Evolutionary conservation across 257 asterid genomes (phyloP).

Genomic region (Capsicum chinense): DNA sequence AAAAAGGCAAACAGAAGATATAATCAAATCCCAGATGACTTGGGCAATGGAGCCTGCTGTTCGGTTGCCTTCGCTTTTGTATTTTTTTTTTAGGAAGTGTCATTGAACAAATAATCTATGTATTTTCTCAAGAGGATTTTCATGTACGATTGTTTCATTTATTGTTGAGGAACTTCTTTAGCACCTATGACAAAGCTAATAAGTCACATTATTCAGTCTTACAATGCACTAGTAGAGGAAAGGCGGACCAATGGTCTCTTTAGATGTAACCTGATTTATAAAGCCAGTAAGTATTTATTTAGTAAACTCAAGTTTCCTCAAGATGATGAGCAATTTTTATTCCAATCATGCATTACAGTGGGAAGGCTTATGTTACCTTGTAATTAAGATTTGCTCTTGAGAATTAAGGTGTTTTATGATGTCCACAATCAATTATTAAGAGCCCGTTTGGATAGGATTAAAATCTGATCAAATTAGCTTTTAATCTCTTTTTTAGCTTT

Average conservation of each 20-base stretch:
- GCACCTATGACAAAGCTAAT: slow-evolving; percentile 37
- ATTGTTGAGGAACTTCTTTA: not conserved
- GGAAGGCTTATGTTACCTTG: not conserved
- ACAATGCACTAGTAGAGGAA: slow-evolving; percentile 19
- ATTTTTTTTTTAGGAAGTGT: not conserved
- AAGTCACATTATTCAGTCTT: slow-evolving; percentile 26
- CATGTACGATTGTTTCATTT: slow-evolving; percentile 26
- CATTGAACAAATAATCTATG: not conserved
- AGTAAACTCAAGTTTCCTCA: not conserved
- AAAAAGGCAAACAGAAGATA: slow-evolving; percentile 77
- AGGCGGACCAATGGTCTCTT: not conserved
- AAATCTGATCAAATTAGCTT: too few species aligned
- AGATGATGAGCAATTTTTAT: not conserved
- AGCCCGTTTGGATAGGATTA: too few species aligned
- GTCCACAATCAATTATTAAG: not conserved
- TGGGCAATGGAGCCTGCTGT: not conserved
- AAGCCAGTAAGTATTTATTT: not conserved
- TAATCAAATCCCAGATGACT: slow-evolving; percentile 31
- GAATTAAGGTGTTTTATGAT: not conserved
- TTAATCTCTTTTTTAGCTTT: too few species aligned
- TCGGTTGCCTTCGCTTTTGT: not conserved
- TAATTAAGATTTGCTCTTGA: not conserved
- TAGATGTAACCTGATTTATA: not conserved
- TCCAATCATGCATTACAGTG: not conserved
- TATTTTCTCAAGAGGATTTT: not conserved